Evolutionary conservation across 2,329 filamentous ascomycete genomes (phyloP).

Genomic region (Botrytis fabae): DNA sequence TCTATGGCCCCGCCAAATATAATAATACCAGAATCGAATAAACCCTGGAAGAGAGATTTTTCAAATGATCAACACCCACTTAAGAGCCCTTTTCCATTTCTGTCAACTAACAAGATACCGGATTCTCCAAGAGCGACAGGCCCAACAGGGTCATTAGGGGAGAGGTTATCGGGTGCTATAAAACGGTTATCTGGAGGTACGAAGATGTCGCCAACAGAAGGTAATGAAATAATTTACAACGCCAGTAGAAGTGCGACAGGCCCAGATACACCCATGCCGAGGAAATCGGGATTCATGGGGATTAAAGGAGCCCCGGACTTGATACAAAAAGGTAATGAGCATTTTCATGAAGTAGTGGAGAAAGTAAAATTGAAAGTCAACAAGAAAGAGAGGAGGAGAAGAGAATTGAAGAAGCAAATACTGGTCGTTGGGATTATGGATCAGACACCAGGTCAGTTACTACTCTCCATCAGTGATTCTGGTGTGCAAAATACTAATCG

Average conservation of each 20-base stretch:
- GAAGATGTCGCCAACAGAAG: neutral
- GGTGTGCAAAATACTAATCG: conserved; percentile 17
- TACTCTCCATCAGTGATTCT: neutral
- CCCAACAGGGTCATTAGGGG: conserved; percentile 8
- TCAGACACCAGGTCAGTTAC: conserved; percentile 32
- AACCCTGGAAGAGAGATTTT: conserved; percentile 20
- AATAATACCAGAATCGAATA: neutral
- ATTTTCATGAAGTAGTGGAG: conserved; percentile 27
- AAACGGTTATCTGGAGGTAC: conserved; percentile 23
- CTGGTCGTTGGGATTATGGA: conserved; percentile 33
- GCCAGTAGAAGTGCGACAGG: conserved; percentile 24
- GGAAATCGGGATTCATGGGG: conserved; percentile 27
- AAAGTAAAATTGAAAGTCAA: conserved; percentile 31
- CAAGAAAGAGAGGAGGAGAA: conserved; percentile 31
- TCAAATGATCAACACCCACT: conserved; percentile 27
- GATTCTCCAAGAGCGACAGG: neutral
- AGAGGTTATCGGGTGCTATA: conserved; percentile 26
- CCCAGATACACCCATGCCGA: conserved; percentile 30
- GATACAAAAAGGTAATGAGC: conserved; percentile 28
- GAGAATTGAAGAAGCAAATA: conserved; percentile 35
- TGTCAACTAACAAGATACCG: conserved; percentile 11
- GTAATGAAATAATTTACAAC: conserved; percentile 23
- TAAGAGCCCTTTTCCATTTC: conserved; percentile 32
- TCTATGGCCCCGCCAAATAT: neutral
- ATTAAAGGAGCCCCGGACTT: conserved; percentile 18